Evolutionary conservation across 495 filamentous ascomycete species (phyloP).

Genomic region (Hyphodiscus hymeniophilus): DNA sequence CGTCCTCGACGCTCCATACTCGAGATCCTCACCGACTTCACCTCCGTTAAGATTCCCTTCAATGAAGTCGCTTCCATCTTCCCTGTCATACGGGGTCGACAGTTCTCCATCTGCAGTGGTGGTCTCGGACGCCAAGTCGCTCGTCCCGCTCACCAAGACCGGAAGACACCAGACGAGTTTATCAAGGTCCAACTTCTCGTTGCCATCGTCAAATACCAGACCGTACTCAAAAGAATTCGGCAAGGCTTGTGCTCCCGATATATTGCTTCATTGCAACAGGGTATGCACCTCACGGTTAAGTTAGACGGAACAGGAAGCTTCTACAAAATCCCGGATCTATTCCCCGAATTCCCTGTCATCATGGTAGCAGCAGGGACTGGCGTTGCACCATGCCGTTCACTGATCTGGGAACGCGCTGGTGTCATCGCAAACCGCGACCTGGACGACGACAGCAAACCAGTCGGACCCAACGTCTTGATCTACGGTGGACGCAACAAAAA

Average conservation of each 20-base stretch:
- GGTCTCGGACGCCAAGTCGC: conserved; percentile 30
- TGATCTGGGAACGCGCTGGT: conserved; percentile 58
- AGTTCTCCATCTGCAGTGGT: conserved; percentile 84
- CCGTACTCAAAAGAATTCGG: conserved; percentile 75
- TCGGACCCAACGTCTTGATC: conserved; percentile 30
- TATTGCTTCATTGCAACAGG: conserved; percentile 51
- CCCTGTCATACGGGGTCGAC: conserved; percentile 66
- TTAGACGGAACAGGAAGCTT: conserved; percentile 23
- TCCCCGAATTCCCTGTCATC: conserved; percentile 44
- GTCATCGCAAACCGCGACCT: conserved; percentile 20
- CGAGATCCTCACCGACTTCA: conserved; percentile 86
- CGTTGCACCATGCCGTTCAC: conserved; percentile 75
- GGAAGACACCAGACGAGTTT: background rate
- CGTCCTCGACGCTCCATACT: conserved; percentile 85
- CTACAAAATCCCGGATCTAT: background rate
- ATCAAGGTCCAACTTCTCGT: conserved; percentile 67
- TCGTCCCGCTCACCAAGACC: background rate
- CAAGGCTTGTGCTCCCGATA: conserved; percentile 89
- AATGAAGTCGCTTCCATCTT: conserved; percentile 59
- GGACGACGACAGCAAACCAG: conserved; percentile 14
- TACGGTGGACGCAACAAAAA: conserved; percentile 69
- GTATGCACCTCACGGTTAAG: conserved; percentile 49
- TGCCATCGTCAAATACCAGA: conserved; percentile 88
- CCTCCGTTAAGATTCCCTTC: conserved; percentile 73
- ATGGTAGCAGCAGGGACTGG: conserved; percentile 88